Evolutionary conservation across 2,329 filamentous ascomycete species (phyloP).

Genomic region (Amesomyces nigricolor): DNA sequence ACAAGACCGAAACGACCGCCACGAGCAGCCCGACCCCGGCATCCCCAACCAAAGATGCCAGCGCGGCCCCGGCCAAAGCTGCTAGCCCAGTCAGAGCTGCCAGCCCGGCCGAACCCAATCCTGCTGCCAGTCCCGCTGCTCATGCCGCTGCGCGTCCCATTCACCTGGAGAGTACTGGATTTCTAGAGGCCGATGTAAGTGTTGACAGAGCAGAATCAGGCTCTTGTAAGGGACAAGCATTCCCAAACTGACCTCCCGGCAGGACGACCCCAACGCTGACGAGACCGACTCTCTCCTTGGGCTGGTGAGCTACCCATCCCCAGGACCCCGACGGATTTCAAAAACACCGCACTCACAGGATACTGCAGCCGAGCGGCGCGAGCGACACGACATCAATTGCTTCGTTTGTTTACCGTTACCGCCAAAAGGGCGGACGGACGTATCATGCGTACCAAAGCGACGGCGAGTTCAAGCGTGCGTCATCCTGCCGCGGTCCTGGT

Average conservation of each 20-base stretch:
- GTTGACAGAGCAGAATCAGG: neutral
- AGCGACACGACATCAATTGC: constrained; percentile 3
- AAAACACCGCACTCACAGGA: too few relatives aligned
- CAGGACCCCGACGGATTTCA: too few relatives aligned
- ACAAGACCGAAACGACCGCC: too few relatives aligned
- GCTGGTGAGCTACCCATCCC: neutral
- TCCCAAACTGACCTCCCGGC: neutral
- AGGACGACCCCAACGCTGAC: neutral
- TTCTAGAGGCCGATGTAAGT: constrained; percentile 2
- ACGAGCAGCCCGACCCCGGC: too few relatives aligned
- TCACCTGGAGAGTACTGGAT: neutral
- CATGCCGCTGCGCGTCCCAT: too few relatives aligned
- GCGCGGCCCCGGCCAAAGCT: too few relatives aligned
- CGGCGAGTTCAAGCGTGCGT: neutral
- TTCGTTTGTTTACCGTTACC: neutral
- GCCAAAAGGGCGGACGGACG: constrained; percentile 3
- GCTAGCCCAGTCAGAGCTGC: too few relatives aligned
- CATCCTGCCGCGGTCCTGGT: too few relatives aligned
- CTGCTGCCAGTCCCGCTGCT: too few relatives aligned
- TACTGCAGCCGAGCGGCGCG: neutral
- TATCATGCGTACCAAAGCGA: constrained; percentile 2
- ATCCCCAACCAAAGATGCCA: too few relatives aligned
- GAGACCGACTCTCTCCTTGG: neutral
- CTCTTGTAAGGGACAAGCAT: too few relatives aligned
- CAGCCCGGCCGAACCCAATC: too few relatives aligned